Conservation (phyloP, 768 basidiomycete species). For the Sporobolomyces pararoseus region DNA sequence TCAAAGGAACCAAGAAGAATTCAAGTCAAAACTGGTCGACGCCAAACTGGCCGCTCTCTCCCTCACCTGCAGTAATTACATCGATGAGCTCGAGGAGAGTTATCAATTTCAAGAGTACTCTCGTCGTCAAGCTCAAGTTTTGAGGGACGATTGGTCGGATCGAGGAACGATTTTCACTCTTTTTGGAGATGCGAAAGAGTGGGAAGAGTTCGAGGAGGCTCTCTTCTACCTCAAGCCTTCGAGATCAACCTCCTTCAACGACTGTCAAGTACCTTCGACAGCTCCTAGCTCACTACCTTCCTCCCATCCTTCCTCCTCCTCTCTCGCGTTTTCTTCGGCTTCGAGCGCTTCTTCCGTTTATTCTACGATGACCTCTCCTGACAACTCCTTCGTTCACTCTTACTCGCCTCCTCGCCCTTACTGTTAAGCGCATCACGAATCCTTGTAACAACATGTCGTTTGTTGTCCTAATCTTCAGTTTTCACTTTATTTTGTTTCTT, state of each 20-base stretch:
- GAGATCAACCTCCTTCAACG: not conserved
- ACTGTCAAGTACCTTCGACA: too few species aligned
- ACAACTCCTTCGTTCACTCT: not conserved
- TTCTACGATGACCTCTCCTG: not conserved
- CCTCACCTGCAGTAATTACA: not conserved
- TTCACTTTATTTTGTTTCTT: too few species aligned
- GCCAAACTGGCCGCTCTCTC: not conserved
- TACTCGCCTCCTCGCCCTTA: not conserved
- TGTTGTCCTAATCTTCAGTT: too few species aligned
- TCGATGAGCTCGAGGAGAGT: not conserved
- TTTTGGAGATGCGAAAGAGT: not conserved
- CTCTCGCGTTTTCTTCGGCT: not conserved
- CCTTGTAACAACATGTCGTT: too few species aligned
- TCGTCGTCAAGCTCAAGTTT: not conserved
- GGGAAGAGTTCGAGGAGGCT: not conserved
- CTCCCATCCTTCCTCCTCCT: not conserved
- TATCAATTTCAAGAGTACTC: not conserved
- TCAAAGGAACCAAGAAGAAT: not conserved
- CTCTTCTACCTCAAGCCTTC: conserved; percentile 14
- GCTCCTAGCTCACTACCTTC: not conserved
- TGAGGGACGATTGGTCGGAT: not conserved
- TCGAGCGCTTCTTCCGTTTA: conserved; percentile 6
- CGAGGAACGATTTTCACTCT: not conserved
- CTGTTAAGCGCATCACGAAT: too few species aligned
- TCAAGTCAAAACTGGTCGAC: not conserved